Conservation (phyloP, 148 eudicot genomes). For the Pharnaceum exiguum region DNA sequence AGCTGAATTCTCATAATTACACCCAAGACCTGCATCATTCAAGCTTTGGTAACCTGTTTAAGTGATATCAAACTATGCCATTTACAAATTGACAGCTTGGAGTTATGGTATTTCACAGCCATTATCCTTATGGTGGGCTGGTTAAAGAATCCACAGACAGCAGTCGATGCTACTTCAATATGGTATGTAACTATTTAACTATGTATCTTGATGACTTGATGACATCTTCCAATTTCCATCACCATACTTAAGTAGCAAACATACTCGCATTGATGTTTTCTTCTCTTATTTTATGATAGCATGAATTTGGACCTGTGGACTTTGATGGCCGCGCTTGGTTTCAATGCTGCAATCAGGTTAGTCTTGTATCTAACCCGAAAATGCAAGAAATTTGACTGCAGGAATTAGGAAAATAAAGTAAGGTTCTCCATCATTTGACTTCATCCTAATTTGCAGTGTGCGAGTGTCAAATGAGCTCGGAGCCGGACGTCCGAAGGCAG, state of each 20-base stretch:
- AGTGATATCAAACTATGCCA: too few species aligned
- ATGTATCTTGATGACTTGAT: not conserved
- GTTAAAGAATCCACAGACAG: conserved; percentile 31
- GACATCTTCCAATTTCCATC: too few species aligned
- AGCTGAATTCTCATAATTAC: too few species aligned
- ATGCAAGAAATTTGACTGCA: too few species aligned
- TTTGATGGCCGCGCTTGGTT: conserved; percentile 35
- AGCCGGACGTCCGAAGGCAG: conserved; percentile 49
- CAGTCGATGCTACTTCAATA: conserved; percentile 41
- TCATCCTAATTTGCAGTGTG: conserved; percentile 51
- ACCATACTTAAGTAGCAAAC: not conserved
- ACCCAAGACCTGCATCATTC: too few species aligned
- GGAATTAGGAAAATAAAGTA: too few species aligned
- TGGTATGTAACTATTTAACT: conserved; percentile 19
- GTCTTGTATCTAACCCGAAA: not conserved
- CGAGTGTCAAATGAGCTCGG: conserved; percentile 69
- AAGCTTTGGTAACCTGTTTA: too few species aligned
- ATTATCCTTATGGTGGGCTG: conserved; percentile 38
- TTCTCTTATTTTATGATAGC: conserved; percentile 16
- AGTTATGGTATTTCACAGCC: conserved; percentile 35
- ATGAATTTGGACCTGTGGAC: conserved; percentile 35
- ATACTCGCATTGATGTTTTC: not conserved
- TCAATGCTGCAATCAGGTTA: conserved; percentile 41
- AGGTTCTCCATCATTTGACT: too few species aligned
- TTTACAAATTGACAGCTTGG: conserved; percentile 36